Percentiles rank a stretch among this genome's conserved stretches.
Evolutionary conservation across 768 basidiomycete species (phyloP).

Genomic region (Lactarius hatsudake): DNA sequence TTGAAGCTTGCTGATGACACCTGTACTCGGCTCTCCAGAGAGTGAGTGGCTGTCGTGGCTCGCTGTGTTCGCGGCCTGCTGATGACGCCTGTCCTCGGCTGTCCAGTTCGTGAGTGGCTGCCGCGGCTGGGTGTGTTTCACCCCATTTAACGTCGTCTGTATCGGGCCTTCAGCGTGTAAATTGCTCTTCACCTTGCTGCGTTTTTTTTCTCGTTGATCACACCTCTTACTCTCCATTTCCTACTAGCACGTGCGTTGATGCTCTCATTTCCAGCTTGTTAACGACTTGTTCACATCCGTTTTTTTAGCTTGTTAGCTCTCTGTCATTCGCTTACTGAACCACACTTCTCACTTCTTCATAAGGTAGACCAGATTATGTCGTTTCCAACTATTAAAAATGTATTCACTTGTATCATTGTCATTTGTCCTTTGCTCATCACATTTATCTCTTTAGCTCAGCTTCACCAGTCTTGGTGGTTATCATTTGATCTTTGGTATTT

Average conservation of each 20-base stretch:
- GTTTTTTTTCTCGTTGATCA: no score
- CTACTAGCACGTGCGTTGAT: no score
- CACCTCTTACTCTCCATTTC: no score
- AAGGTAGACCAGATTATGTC: neutral
- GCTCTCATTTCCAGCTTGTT: no score
- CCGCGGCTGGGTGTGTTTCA: neutral
- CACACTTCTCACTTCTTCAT: neutral
- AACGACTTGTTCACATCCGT: no score
- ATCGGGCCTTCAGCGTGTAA: no score
- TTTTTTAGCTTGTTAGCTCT: no score
- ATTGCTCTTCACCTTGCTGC: no score
- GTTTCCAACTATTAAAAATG: neutral
- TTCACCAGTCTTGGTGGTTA: neutral
- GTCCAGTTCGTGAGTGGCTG: neutral
- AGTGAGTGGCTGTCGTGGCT: no score
- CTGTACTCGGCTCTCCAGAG: no score
- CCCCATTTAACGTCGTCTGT: neutral
- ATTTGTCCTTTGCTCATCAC: neutral
- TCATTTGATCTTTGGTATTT: neutral
- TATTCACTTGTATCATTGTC: neutral
- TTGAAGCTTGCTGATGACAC: no score
- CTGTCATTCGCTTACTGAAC: neutral
- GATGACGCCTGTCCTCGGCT: neutral
- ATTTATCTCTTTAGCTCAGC: neutral
- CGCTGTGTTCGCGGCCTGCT: neutral